phyloP scores from a whole-genome alignment of 148 eudicot genomes.

The Spergularia bocconei region DNA sequence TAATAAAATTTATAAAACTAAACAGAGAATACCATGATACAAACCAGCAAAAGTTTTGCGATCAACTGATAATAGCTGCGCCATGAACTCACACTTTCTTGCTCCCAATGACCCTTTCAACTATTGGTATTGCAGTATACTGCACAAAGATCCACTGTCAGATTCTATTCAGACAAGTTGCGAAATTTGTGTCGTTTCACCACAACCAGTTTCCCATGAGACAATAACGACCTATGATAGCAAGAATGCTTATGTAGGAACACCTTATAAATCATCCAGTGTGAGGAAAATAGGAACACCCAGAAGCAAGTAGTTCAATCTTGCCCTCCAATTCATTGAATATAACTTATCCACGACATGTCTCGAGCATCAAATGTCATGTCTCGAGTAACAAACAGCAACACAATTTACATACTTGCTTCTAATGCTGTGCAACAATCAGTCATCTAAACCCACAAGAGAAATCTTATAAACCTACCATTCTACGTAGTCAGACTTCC shows the following conservation, averaged over 20 bases:
- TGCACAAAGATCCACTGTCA: constrained; percentile 69
- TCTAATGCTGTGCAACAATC: neutral
- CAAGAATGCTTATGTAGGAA: neutral
- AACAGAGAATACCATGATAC: constrained; percentile 16
- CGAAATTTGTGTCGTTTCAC: constrained; percentile 97
- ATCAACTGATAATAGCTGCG: constrained; percentile 7
- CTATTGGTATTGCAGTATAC: constrained; percentile 87
- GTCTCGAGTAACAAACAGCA: neutral
- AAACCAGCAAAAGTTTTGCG: neutral
- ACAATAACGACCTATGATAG: constrained; percentile 68
- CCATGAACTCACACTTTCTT: constrained; percentile 75
- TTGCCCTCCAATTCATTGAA: neutral
- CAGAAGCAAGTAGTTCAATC: neutral
- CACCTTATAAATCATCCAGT: neutral
- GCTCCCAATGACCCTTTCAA: constrained; percentile 93
- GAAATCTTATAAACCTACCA: neutral
- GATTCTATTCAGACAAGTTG: constrained; percentile 89
- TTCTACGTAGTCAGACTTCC: neutral
- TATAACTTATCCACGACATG: neutral
- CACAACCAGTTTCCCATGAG: constrained; percentile 99
- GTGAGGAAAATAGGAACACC: neutral
- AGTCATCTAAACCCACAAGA: neutral
- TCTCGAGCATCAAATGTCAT: neutral
- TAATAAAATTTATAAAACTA: no score
- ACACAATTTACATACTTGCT: neutral